Base-by-base conservation (phyloP, 208 protist genomes). In the Wallacemonas sp. region DNA sequence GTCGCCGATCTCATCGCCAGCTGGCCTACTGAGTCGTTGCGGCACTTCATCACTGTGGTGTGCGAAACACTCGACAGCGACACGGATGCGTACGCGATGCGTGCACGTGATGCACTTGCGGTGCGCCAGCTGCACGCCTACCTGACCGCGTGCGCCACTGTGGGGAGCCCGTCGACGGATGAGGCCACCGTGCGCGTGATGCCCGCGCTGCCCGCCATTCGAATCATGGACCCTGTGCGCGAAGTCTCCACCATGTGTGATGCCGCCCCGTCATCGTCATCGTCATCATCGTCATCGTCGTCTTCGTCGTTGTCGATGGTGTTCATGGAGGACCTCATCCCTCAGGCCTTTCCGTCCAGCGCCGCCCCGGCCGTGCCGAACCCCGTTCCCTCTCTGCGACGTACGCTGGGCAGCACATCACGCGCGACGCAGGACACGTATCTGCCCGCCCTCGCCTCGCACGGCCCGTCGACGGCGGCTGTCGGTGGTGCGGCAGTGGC, bases 351-450 rank as follows among this genome's bases (percentile, higher is more conserved):
- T 18, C 31, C 32, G 14, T 22, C 26, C 14, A 3, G 10, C 29
- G 52, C 36, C n/a, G 14, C 52, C 4, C 31, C 32, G 29, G 31
- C 26, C 4, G n/a, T 59, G 26, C 52, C 52, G 1, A 5, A 8
- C 0, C 52, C 52, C 14, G 52, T 42, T 5, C 52, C 25, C 4
- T 10, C 26, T 3, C 29, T 59, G 31, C 25, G 52, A 0, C 32
- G 22, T n/a, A 41, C 52, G n/a, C 52, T 59, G 31, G 39, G 52
- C 32, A 59, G 52, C 52, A 59, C 31, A 22, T 36, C 52, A 3
- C 25, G 29, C 4, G 4, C 38, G 4, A n/a, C 22, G 14, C 52
- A 22, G 2, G 26, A 16, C 4, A 12, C 39, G 3, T 59, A 18
- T 42, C 26, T 59, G 18, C 52, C 52, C 14, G n/a, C n/a, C n/a